Percentiles rank a stretch among this genome's conserved stretches.
These are phyloP conservation scores for Turnera subulata DNA, from an alignment of 345 rosid species.

Conservation along the genomic window DNA sequence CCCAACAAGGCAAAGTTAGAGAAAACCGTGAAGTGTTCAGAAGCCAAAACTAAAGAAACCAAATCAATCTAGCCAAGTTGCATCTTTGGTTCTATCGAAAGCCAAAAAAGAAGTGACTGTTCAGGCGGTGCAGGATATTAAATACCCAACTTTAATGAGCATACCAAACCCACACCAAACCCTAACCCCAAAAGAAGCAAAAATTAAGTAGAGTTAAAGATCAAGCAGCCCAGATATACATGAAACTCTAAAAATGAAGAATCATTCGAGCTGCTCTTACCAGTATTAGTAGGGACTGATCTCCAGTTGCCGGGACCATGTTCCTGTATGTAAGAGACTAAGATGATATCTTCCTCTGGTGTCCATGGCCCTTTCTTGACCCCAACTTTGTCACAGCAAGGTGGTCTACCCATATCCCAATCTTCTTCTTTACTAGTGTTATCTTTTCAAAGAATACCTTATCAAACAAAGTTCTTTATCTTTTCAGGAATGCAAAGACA, in stretches of 20 bases:
- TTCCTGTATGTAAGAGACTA: constrained; percentile 15
- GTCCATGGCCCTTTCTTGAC: constrained; percentile 22
- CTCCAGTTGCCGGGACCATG: constrained; percentile 18
- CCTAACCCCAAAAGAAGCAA: neutral
- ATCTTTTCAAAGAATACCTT: neutral
- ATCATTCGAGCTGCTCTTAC: neutral
- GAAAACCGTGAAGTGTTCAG: too few species aligned
- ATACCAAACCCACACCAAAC: neutral
- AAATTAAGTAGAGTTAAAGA: neutral
- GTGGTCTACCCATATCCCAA: constrained; percentile 15
- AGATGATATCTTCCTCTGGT: constrained; percentile 16
- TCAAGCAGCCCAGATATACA: neutral
- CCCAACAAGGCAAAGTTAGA: neutral
- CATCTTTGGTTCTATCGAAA: neutral
- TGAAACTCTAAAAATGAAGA: neutral
- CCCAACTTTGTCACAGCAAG: constrained; percentile 16
- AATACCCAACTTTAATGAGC: neutral
- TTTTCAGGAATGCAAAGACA: neutral
- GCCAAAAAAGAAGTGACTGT: neutral
- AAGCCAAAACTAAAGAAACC: too few species aligned
- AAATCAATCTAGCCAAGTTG: neutral
- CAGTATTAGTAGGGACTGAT: constrained; percentile 14
- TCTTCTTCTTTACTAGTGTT: neutral
- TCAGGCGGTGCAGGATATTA: neutral
- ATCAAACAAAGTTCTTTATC: neutral